Base-by-base conservation (phyloP, 257 asterid species). In the Primulina eburnea region DNA sequence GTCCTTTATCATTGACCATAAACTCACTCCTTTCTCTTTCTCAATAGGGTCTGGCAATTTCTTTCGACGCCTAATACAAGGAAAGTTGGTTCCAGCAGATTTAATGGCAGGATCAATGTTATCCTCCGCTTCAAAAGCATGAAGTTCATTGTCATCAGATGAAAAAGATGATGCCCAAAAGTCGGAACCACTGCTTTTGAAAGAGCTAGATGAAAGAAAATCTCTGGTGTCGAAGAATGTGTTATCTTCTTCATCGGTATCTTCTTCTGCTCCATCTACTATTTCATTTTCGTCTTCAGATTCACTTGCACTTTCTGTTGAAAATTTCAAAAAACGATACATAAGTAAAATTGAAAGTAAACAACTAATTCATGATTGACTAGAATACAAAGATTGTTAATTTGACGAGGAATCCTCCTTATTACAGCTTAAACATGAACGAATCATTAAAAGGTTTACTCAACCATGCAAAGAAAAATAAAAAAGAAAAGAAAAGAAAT, bases 1-100 rank as follows among this genome's bases (percentile, higher is more conserved):
- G 79, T 91, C 99, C 76, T 94, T 94, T 73, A 91, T 90, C 96
- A 94, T 94, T 12, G 99, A 94, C 97, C 99, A 94, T 38, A 94
- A 82, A 75, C 97, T 94, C 80, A 89, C 96, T 64, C 96, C 97
- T 86, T 89, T 89, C 83, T 94, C 97, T 77, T 86, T 89, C 82
- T 94, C 97, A 67, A 82, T 77, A 47, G 99, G 97, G 57, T 83
- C 89, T 0, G 99, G 99, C 82, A 93, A 81, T 72, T 87, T 93
- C 84, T 86, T 89, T 33, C 99, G 88, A 52, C 92, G 96, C 81
- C 89, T 93, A 64, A 93, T 82, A 72, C 70, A 70, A 72, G 92
- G 96, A 64, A 85, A 93, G 74, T 84, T 89, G 69, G 83, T 74
- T 78, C 92, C 95, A 47, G 89, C 91, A 61, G 82, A 78, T 84